These are phyloP conservation scores for Beta corolliflora DNA, from an alignment of 179 eudicot species.

Conservation along the genomic window DNA sequence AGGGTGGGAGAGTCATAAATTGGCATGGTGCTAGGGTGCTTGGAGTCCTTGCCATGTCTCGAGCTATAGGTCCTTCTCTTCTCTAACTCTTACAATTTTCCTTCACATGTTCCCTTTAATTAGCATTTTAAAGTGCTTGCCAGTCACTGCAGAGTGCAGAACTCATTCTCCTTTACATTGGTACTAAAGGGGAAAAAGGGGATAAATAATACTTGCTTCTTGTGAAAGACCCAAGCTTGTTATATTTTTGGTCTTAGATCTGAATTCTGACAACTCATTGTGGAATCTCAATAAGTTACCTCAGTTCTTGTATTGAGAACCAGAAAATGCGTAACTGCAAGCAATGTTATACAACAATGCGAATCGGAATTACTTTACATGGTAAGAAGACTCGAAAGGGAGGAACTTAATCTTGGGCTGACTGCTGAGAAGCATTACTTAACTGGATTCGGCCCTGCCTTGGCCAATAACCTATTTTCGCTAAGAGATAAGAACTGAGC, in stretches of 20 bases:
- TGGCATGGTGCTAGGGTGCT: slow-evolving; percentile 79
- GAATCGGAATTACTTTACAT: background rate
- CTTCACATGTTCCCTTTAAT: slow-evolving; percentile 3
- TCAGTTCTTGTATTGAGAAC: background rate
- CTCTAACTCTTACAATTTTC: slow-evolving; percentile 6
- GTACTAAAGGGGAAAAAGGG: background rate
- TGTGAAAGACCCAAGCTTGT: background rate
- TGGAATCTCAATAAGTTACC: background rate
- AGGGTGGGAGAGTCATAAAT: slow-evolving; percentile 68
- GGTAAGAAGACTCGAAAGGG: background rate
- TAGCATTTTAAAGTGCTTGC: background rate
- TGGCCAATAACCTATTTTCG: background rate
- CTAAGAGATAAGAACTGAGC: too few species aligned
- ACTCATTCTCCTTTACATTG: background rate
- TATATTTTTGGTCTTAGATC: background rate
- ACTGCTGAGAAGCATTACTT: background rate
- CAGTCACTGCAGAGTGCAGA: background rate
- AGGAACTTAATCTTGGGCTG: background rate
- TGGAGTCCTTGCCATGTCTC: slow-evolving; percentile 85
- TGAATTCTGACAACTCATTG: background rate
- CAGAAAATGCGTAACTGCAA: background rate
- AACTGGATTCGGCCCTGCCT: background rate
- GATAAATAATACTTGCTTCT: background rate
- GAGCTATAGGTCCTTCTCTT: slow-evolving; percentile 59
- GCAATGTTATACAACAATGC: background rate